Percentiles rank a stretch among this genome's conserved stretches.
Conservation (phyloP, 805 yeast genomes). For the Yarrowia yakushimensis region DNA sequence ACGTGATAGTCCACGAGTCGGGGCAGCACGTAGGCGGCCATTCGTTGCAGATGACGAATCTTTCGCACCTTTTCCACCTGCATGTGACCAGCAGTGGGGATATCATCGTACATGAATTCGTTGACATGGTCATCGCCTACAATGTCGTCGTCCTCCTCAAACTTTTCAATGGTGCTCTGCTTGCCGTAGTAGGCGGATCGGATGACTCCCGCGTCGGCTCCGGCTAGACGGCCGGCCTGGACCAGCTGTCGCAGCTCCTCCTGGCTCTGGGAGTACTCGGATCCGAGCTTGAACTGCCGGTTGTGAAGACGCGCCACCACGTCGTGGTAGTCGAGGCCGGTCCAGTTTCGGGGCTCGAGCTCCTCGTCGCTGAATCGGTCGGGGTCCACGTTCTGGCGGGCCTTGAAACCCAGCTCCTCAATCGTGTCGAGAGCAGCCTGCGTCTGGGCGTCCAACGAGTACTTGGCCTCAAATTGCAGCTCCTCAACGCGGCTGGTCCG, state of each 20-base stretch:
- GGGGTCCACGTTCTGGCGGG: not conserved
- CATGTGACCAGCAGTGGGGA: conserved; percentile 68
- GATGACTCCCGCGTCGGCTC: conserved; percentile 33
- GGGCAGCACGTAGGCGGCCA: conserved; percentile 92
- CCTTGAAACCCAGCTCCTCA: conserved; percentile 7
- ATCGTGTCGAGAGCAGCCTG: conserved; percentile 14
- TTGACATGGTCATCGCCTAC: conserved; percentile 27
- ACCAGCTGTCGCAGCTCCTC: conserved; percentile 33
- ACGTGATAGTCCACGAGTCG: conserved; percentile 57
- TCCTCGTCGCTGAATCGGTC: conserved; percentile 10
- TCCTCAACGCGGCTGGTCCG: not conserved
- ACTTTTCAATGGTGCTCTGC: conserved; percentile 28
- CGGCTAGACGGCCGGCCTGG: conserved; percentile 34
- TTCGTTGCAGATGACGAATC: conserved; percentile 69
- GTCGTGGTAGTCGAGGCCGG: not conserved
- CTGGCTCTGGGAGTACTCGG: conserved; percentile 32
- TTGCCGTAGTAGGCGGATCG: conserved; percentile 29
- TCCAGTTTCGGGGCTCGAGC: conserved; percentile 5
- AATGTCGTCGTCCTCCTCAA: conserved; percentile 29
- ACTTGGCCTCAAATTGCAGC: not conserved
- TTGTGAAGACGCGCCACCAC: not conserved
- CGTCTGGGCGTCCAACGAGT: not conserved
- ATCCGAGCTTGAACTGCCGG: conserved; percentile 6
- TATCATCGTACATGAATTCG: conserved; percentile 56
- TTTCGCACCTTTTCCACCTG: conserved; percentile 67